Base-by-base conservation (phyloP, 768 basidiomycete species). In the Vararia minispora region DNA sequence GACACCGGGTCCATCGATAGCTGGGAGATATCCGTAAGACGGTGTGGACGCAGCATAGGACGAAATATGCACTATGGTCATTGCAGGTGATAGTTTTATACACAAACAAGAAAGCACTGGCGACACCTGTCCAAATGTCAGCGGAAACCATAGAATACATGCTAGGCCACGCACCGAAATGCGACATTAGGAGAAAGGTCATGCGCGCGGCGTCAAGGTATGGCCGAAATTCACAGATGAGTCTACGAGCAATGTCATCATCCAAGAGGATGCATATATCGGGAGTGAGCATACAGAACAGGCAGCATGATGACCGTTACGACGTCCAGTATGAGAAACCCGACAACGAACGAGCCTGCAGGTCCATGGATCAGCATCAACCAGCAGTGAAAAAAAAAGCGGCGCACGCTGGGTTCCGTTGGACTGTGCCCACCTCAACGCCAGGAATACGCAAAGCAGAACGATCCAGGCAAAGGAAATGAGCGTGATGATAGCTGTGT, bases 171-270 rank as follows among this genome's bases (percentile, higher is more conserved):
- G n/a, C 45, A 73, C 74, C 69, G 13, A 65, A 52, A 37, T 78
- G 74, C 18, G 52, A 50, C 10, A 64, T 28, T 7, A 72, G 41
- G 14, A 78, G 53, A 32, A 72, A 60, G 20, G 65, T 33, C 20
- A 76, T 49, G 22, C 74, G 64, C 9, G 71, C 68, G 1, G 60
- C 62, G 47, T 79, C 76, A 4, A 76, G 50, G 72, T 72, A 76
- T 11, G 57, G 48, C 27, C 72, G 62, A 33, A 75, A 77, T 28
- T 55, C 42, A 2, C 68, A 50, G 25, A 74, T 48, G 18, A 74
- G 55, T 42, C 73, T 74, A 29, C 4, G 21, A 20, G 10, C 14
- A 14, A 24, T 6, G 47, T 6, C 30, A 49, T 42, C 18, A 55
- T 37, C 36, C 16, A 49, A 38, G 25, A 27, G 22, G 30, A 40